phyloP scores from a whole-genome alignment of 805 yeast species.

The Candida ipomoeae region DNA sequence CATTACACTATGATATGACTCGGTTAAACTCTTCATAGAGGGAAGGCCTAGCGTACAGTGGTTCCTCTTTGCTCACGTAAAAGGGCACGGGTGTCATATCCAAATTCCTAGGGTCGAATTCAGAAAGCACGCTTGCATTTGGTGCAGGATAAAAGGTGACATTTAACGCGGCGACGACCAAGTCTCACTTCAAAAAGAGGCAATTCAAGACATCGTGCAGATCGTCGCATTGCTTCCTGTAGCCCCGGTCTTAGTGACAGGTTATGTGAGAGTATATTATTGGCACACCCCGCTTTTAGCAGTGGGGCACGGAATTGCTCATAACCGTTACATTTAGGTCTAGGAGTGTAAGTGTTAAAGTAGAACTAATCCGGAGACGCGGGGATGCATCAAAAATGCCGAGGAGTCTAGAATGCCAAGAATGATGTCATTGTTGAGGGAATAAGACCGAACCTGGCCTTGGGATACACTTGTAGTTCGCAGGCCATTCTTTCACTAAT shows the following conservation, averaged over 20 bases:
- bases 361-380: not conserved
- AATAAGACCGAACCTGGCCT: not conserved
- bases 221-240: not conserved
- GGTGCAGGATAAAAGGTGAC: not conserved
- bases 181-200: not conserved
- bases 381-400: not conserved
- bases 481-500: no score
- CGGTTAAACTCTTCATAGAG: not conserved
- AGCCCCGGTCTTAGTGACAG: not conserved
- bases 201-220: not conserved
- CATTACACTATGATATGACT: not conserved
- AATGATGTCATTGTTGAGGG: not conserved
- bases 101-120: not conserved
- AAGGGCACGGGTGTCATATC: not conserved
- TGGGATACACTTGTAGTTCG: not conserved
- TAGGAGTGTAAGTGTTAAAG: no score
- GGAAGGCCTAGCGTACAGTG: not conserved
- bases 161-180: not conserved
- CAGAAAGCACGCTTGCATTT: not conserved
- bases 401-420: no score
- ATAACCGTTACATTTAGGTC: not conserved
- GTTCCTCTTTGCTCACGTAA: not conserved
- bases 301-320: not conserved
- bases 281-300: not conserved
- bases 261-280: not conserved